Base-by-base conservation (phyloP, 352 stramenopile genomes). In the Phytopythium delawarense region DNA sequence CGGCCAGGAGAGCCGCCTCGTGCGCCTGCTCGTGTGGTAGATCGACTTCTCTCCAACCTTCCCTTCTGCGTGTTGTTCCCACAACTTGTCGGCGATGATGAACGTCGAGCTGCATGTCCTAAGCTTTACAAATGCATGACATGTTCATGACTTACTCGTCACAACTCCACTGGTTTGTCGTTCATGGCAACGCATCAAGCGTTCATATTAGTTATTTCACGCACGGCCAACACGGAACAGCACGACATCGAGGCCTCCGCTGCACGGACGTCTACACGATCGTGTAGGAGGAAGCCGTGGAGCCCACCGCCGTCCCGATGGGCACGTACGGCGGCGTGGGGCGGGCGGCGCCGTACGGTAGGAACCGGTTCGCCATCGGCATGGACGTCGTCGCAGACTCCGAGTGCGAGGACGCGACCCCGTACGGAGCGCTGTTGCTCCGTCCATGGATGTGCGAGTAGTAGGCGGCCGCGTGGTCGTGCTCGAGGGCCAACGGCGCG, bases 21-120 rank as follows among this genome's bases (percentile, higher is more conserved):
- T 51, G 12, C 48, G 52, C 21, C 67, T 65, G 66, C 7, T 74
- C 4, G 57, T 59, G 20, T 76, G 70, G 70, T 78, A 56, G 42
- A n/a, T 12, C 44, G 20, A 5, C 20, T 18, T 16, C 7, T 9
- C 16, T 12, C 13, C 11, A 9, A 7, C 23, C 12, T n/a, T 9
- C 2, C 8, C 46, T 32, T 9, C 6, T 20, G 39, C 15, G 13
- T 45, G 39, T 4, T 40, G 8, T 40, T 11, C 3, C 6, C 35
- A 15, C 35, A 40, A 40, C 35, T 40, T 15, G 6, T 40, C 35
- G 35, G 35, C 35, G 9, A 40, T 40, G 35, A 2, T 40, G 35
- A 40, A 40, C 35, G 35, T 9, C 8, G 12, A 40, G 8, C 25
- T 28, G 25, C 25, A 2, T 2, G 25, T 28, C 25, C 25, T 28